Conservation (phyloP, 1,139 yeast genomes). For the Sugiyamaella novakii region DNA sequence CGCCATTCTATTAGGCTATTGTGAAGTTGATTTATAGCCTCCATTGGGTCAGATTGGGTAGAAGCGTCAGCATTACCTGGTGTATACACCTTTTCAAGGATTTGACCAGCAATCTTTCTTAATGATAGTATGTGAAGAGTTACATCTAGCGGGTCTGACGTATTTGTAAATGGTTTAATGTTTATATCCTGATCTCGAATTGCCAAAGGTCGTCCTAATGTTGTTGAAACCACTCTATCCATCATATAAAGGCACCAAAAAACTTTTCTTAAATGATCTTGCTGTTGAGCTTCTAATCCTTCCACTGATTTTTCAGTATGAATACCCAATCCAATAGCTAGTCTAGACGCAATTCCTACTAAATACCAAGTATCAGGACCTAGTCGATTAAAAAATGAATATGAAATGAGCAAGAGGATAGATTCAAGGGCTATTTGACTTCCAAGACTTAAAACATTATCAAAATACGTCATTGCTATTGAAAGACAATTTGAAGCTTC, state of each 20-base stretch:
- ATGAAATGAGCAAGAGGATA: slow-evolving; percentile 30
- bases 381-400: slow-evolving; percentile 34
- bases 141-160: slow-evolving; percentile 15
- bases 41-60: slow-evolving; percentile 15
- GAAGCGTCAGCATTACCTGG: slow-evolving; percentile 12
- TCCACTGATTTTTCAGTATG: slow-evolving; percentile 48
- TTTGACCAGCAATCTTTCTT: slow-evolving; percentile 31
- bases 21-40: slow-evolving; percentile 27
- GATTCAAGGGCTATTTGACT: slow-evolving; percentile 27
- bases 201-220: slow-evolving; percentile 35
- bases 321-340: slow-evolving; percentile 65
- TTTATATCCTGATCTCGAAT: slow-evolving; percentile 34
- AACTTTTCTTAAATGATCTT: slow-evolving; percentile 31
- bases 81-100: slow-evolving; percentile 29
- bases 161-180: slow-evolving; percentile 17
- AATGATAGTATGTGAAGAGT: slow-evolving; percentile 31
- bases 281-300: slow-evolving; percentile 27
- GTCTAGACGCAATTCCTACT: slow-evolving; percentile 59
- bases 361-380: slow-evolving; percentile 37
- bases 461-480: slow-evolving; percentile 27
- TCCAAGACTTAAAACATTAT: slow-evolving; percentile 25
- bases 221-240: slow-evolving; percentile 35
- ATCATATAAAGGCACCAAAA: slow-evolving; percentile 36
- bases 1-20: slow-evolving; percentile 32
- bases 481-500: slow-evolving; percentile 29